A percentile compares a stretch with the other conserved stretches of the same genome.
Evolutionary conservation across 441 rosid species (phyloP).

Genomic region (Cnidoscolus chayamansa): DNA sequence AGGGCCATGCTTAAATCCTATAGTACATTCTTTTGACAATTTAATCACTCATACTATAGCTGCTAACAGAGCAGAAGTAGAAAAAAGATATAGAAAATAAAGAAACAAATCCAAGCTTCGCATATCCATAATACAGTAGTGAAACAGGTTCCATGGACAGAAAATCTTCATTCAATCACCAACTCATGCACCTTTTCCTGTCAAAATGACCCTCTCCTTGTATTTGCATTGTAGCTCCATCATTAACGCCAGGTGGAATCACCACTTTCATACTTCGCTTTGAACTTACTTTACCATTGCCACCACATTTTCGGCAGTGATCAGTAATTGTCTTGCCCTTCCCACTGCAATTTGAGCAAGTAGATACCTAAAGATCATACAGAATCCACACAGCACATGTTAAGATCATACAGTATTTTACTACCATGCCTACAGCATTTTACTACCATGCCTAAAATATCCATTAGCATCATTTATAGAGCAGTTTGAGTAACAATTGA

Average conservation of each 20-base stretch:
- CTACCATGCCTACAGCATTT: background rate
- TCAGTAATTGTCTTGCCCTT: slow-evolving; percentile 81
- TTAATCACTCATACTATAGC: background rate
- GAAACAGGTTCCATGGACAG: background rate
- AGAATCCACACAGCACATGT: slow-evolving; percentile 23
- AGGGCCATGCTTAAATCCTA: background rate
- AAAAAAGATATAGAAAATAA: background rate
- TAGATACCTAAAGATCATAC: slow-evolving; percentile 60
- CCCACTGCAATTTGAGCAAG: slow-evolving; percentile 76
- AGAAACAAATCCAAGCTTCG: slow-evolving; percentile 1
- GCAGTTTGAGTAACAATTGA: slow-evolving; percentile 1
- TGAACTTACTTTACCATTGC: slow-evolving; percentile 61
- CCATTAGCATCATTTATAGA: background rate
- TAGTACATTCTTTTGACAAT: background rate
- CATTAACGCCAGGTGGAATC: slow-evolving; percentile 80
- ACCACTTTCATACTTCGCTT: slow-evolving; percentile 49
- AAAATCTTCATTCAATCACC: slow-evolving; percentile 13
- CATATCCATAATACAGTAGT: background rate
- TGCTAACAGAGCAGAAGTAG: background rate
- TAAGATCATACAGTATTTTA: background rate
- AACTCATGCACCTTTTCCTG: slow-evolving; percentile 47
- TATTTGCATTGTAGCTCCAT: slow-evolving; percentile 69
- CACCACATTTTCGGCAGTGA: slow-evolving; percentile 56
- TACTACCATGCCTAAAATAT: background rate
- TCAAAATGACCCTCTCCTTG: slow-evolving; percentile 72